phyloP scores from a whole-genome alignment of 495 filamentous ascomycete species.

The Amphirosellinia nigrospora region DNA sequence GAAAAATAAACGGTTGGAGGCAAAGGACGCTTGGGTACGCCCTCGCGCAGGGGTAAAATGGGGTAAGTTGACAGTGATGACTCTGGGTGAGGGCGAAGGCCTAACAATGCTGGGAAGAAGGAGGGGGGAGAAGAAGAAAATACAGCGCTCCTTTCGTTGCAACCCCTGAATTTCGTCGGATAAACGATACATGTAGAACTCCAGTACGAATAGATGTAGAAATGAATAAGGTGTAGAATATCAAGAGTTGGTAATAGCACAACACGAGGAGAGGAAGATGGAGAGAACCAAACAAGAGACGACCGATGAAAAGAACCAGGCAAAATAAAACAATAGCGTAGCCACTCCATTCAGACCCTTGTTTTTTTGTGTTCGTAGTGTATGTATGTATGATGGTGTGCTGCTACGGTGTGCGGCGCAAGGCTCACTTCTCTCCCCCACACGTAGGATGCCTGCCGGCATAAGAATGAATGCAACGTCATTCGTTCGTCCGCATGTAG shows the following conservation, averaged over 20 bases:
- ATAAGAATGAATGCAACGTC: slow-evolving; percentile 1
- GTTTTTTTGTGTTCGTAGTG: neutral
- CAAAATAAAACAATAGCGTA: neutral
- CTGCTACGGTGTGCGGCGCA: neutral
- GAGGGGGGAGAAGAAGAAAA: neutral
- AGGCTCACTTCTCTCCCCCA: neutral
- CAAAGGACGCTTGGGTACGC: neutral
- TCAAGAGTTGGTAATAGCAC: neutral
- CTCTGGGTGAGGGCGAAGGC: neutral
- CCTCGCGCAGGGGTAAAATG: neutral
- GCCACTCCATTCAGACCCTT: neutral
- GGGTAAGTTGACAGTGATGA: neutral
- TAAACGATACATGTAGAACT: neutral
- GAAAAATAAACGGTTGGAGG: neutral
- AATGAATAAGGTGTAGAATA: neutral
- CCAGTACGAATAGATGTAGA: neutral
- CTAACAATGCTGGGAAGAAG: neutral
- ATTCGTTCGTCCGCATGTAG: slow-evolving; percentile 15
- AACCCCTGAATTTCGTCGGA: neutral
- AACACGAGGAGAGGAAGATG: neutral
- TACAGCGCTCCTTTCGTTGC: neutral
- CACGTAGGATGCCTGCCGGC: slow-evolving; percentile 10
- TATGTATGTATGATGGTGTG: neutral
- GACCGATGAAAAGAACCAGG: neutral
- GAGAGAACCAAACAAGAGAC: neutral